Conservation (phyloP, 2,329 filamentous ascomycete species). For the Eurotiales sp. region DNA sequence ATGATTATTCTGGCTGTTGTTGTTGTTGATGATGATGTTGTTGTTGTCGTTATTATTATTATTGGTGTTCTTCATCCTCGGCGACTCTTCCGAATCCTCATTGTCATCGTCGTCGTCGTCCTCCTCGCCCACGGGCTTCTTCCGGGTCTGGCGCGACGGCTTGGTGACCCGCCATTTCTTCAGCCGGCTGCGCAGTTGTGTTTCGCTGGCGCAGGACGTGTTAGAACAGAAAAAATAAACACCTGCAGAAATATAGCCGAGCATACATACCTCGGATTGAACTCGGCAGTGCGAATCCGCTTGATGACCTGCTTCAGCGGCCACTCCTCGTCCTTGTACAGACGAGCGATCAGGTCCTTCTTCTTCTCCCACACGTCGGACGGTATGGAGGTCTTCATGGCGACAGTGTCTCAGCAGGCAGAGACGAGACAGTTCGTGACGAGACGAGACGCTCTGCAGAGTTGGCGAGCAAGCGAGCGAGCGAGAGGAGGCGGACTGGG, state of each 20-base stretch:
- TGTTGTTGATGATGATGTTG: not conserved
- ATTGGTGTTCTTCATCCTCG: slow-evolving; percentile 14
- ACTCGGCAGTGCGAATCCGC: slow-evolving; percentile 39
- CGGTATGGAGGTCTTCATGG: slow-evolving; percentile 42
- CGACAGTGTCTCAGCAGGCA: not conserved
- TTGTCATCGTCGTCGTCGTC: slow-evolving; percentile 14
- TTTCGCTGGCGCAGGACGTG: slow-evolving; percentile 30
- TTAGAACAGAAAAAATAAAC: not conserved
- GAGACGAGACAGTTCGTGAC: too few species aligned
- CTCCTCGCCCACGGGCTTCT: slow-evolving; percentile 29
- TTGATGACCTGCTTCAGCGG: slow-evolving; percentile 44
- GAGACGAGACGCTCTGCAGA: too few species aligned
- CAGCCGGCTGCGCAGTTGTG: slow-evolving; percentile 41
- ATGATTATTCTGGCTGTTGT: not conserved
- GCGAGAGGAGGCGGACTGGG: slow-evolving; percentile 9
- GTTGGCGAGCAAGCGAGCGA: slow-evolving; percentile 4
- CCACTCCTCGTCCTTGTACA: slow-evolving; percentile 45
- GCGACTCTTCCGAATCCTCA: slow-evolving; percentile 22
- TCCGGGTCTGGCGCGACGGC: slow-evolving; percentile 41
- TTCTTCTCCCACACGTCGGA: slow-evolving; percentile 44
- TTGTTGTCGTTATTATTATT: too few species aligned
- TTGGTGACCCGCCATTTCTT: slow-evolving; percentile 46
- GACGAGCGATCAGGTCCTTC: slow-evolving; percentile 36
- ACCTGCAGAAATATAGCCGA: not conserved
- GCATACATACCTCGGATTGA: slow-evolving; percentile 39